Conservation (phyloP, 805 yeast genomes). For the Metahyphopichia silvanorum region DNA sequence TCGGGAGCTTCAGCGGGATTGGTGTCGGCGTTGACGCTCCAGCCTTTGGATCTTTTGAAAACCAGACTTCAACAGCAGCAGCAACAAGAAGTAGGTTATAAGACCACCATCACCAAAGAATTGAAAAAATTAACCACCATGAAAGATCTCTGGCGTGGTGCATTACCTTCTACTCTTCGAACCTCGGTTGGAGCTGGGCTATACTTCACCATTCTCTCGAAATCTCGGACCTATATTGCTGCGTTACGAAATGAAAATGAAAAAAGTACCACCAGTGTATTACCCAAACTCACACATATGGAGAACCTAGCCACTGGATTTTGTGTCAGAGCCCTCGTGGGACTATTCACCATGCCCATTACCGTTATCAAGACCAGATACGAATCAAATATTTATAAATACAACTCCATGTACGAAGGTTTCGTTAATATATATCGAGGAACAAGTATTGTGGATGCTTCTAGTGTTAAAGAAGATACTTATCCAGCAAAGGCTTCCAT, state of each 20-base stretch:
- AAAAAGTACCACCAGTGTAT: constrained; percentile 12
- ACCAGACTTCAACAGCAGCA: constrained; percentile 67
- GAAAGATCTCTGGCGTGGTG: constrained; percentile 84
- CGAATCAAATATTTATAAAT: constrained; percentile 76
- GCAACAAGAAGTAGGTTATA: constrained; percentile 13
- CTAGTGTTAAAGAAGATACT: constrained; percentile 15
- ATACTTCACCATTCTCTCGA: constrained; percentile 71
- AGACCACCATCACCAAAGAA: constrained; percentile 35
- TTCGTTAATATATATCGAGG: constrained; percentile 46
- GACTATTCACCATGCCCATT: constrained; percentile 89
- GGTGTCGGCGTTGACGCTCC: constrained; percentile 73
- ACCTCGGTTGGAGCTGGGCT: constrained; percentile 90
- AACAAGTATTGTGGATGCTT: neutral
- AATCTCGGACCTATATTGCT: constrained; percentile 53
- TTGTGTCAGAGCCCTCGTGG: constrained; percentile 74
- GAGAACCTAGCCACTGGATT: constrained; percentile 80
- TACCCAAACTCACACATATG: constrained; percentile 69
- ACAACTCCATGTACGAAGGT: constrained; percentile 63
- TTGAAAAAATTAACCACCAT: constrained; percentile 39
- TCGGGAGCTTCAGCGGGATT: constrained; percentile 89
- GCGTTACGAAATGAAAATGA: constrained; percentile 10
- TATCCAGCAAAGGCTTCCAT: constrained; percentile 30
- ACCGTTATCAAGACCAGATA: constrained; percentile 86
- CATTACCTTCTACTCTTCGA: constrained; percentile 83
- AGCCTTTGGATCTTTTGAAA: constrained; percentile 86